Evolutionary conservation across 2,329 filamentous ascomycete genomes (phyloP).

Genomic region (Penicillium sp.): DNA sequence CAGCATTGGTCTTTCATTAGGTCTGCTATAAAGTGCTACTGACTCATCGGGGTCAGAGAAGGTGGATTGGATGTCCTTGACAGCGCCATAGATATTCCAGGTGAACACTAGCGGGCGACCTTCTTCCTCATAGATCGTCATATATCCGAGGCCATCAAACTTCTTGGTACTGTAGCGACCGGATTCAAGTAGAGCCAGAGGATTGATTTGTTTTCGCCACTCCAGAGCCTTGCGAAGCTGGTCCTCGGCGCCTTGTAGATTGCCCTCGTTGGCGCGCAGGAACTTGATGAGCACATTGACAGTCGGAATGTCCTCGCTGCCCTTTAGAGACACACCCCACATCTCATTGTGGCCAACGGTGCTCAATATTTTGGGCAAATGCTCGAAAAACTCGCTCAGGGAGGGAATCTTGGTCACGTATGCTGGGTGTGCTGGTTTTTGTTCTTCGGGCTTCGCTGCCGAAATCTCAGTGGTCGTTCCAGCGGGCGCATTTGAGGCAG

Average conservation of each 20-base stretch:
- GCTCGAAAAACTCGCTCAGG: slow-evolving; percentile 53
- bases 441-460: slow-evolving; percentile 16
- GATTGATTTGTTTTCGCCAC: slow-evolving; percentile 75
- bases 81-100: slow-evolving; percentile 89
- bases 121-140: slow-evolving; percentile 62
- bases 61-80: slow-evolving; percentile 71
- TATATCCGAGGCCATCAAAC: slow-evolving; percentile 73
- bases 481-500: slow-evolving; percentile 3
- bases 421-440: slow-evolving; percentile 27
- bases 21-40: slow-evolving; percentile 26
- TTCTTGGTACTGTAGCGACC: slow-evolving; percentile 60
- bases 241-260: slow-evolving; percentile 65
- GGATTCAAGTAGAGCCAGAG: slow-evolving; percentile 58
- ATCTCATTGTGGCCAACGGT: slow-evolving; percentile 65
- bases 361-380: slow-evolving; percentile 54
- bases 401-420: slow-evolving; percentile 37
- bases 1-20: neutral
- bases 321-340: slow-evolving; percentile 70
- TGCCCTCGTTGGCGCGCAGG: slow-evolving; percentile 78
- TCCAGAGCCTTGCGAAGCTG: slow-evolving; percentile 74
- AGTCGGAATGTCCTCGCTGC: slow-evolving; percentile 59
- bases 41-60: slow-evolving; percentile 79
- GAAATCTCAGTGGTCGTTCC: slow-evolving; percentile 11
- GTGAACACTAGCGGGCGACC: slow-evolving; percentile 60
- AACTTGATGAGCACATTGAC: slow-evolving; percentile 88